These are phyloP conservation scores for Trametes pubescens DNA, from an alignment of 1,284 basidiomycete species.

Conservation along the genomic window DNA sequence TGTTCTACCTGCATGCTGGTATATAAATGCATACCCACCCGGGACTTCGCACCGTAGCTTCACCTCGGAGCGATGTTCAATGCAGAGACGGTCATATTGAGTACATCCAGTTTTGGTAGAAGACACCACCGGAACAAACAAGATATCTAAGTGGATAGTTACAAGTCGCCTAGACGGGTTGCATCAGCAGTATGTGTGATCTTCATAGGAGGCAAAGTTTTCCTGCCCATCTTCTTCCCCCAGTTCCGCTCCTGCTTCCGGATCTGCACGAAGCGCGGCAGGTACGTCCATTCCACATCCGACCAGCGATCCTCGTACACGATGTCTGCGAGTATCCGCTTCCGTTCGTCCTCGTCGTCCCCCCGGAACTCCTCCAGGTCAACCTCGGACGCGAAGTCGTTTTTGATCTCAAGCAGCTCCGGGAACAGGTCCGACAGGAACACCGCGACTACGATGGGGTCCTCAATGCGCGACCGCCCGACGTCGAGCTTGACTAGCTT, in stretches of 20 bases:
- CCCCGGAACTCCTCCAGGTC: background rate
- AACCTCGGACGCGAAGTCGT: background rate
- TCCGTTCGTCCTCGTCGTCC: conserved; percentile 6
- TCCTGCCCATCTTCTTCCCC: background rate
- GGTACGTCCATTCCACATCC: background rate
- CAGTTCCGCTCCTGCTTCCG: conserved; percentile 3
- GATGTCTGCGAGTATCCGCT: conserved; percentile 6
- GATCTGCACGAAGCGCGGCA: background rate
- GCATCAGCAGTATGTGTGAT: no score
- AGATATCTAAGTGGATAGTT: no score
- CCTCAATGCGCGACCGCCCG: conserved; percentile 13
- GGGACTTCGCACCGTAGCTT: no score
- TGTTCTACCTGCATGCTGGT: background rate
- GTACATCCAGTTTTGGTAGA: no score
- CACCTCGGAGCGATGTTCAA: no score
- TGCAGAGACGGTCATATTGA: no score
- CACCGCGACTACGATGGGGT: conserved; percentile 3
- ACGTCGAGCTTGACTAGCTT: conserved; percentile 1
- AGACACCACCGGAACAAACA: no score
- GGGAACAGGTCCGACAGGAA: conserved; percentile 18
- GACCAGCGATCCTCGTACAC: background rate
- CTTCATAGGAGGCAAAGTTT: background rate
- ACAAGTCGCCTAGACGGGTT: background rate
- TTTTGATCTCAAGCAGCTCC: background rate
- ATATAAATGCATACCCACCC: background rate